Base-by-base conservation (phyloP, 2,329 filamentous ascomycete genomes). In the Cladosporium sp. region DNA sequence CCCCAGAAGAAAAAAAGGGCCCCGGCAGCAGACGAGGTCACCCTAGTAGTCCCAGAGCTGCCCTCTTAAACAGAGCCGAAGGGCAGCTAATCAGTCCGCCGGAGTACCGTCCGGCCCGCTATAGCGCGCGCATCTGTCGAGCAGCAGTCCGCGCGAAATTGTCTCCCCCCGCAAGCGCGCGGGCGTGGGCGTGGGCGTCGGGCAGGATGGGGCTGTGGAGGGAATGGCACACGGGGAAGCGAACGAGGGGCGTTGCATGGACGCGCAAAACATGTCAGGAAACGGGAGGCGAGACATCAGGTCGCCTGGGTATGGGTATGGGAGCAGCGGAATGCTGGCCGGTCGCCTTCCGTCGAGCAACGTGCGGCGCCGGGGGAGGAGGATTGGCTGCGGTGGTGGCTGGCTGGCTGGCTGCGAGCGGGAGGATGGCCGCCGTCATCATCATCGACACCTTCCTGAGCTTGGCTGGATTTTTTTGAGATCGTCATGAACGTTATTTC, bases 341-440 rank as follows among this genome's bases (percentile, higher is more conserved):
- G 35, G 13, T 38, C 35, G 8, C 16, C 48, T 37, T 34, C 35
- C 31, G 41, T 43, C 18, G 32, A 38, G 38, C 48, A 50, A 50
- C 48, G 48, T 50, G 48, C 48, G 28, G 28, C 9, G 46, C 46
- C 46, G 37, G 46, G 28, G 32, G 40, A 37, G 48, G 32, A 50
- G 40, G 48, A 50, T 50, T 50, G 48, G 48, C 48, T 43, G 38
- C n/a, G 14, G 38, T 42, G 28, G 31, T 35, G 31, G 33, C 40
- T 43, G 48, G 48, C 48, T 50, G 22, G 22, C 22, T 7, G 22
- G 22, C 22, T 7, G 22, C 22, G 22, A 28, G 22, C 22, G 22
- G 22, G 22, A 28, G 22, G 22, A 28, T 28, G 22, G 22, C 22
- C 5, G 22, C 22, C 22, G 22, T 7, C 22, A 7, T 28, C 22